Conservation (phyloP, 1,284 basidiomycete species). For the Naganishia sp. region DNA sequence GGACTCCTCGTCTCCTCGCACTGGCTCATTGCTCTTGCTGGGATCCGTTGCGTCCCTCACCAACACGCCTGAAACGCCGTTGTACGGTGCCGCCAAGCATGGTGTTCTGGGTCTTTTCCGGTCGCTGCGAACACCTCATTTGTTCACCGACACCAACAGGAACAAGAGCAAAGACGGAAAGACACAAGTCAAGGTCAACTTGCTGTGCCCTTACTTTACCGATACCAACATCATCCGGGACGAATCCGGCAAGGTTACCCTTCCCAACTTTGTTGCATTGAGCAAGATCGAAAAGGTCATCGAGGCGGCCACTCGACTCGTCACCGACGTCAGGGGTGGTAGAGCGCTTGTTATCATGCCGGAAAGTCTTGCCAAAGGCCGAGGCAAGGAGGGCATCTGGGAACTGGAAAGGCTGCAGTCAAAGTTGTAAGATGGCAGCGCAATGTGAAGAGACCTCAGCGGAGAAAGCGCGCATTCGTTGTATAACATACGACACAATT, state of each 20-base stretch:
- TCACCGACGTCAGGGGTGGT: slow-evolving; percentile 31
- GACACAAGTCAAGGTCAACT: slow-evolving; percentile 27
- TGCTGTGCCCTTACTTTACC: slow-evolving; percentile 34
- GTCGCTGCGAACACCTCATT: slow-evolving; percentile 25
- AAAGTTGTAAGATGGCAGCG: slow-evolving; percentile 23
- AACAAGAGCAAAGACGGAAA: slow-evolving; percentile 28
- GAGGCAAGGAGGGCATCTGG: slow-evolving; percentile 28
- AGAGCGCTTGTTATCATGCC: slow-evolving; percentile 31
- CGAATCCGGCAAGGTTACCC: slow-evolving; percentile 11
- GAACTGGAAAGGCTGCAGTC: slow-evolving; percentile 23
- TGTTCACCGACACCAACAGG: slow-evolving; percentile 19
- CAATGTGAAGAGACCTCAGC: neutral
- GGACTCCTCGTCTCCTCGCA: slow-evolving; percentile 17
- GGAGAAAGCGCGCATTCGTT: neutral
- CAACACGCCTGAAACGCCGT: slow-evolving; percentile 28
- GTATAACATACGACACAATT: neutral
- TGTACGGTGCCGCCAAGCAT: slow-evolving; percentile 34
- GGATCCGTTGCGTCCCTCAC: slow-evolving; percentile 33
- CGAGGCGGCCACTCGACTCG: slow-evolving; percentile 29
- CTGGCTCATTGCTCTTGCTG: slow-evolving; percentile 30
- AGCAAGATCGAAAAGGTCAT: slow-evolving; percentile 32
- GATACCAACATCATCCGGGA: slow-evolving; percentile 30
- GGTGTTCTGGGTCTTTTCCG: slow-evolving; percentile 35
- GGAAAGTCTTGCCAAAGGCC: slow-evolving; percentile 24
- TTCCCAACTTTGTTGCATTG: slow-evolving; percentile 17